Percentiles rank a stretch among this genome's conserved stretches.
phyloP scores from a whole-genome alignment of 2,329 filamentous ascomycete genomes.

The Beauveria sp. region DNA sequence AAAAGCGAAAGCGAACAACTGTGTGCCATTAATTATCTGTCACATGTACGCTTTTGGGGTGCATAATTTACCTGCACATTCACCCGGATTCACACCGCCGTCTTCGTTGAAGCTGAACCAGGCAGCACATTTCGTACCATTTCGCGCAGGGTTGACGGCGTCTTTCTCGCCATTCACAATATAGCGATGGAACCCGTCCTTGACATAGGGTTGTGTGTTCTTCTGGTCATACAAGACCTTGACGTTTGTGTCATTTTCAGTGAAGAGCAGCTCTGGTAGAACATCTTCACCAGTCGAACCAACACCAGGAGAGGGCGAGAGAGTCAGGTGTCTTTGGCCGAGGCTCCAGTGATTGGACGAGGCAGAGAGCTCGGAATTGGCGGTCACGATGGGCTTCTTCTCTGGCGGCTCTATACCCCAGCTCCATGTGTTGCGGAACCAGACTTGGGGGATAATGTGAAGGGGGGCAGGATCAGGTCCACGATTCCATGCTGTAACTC shows the following conservation, averaged over 20 bases:
- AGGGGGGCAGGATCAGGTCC: constrained; percentile 84
- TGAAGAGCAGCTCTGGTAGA: constrained; percentile 79
- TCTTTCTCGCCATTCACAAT: constrained; percentile 76
- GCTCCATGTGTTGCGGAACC: constrained; percentile 96
- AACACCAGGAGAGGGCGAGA: constrained; percentile 84
- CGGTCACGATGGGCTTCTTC: constrained; percentile 72
- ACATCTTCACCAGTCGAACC: constrained; percentile 75
- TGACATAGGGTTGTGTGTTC: constrained; percentile 80
- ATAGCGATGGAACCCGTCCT: constrained; percentile 87
- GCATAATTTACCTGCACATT: constrained; percentile 70
- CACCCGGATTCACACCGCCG: constrained; percentile 78
- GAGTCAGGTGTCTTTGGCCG: constrained; percentile 73
- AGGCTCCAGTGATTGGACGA: constrained; percentile 74
- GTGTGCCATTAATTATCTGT: constrained; percentile 4
- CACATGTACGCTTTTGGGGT: constrained; percentile 19
- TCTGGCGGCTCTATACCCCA: constrained; percentile 75
- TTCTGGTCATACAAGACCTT: constrained; percentile 66
- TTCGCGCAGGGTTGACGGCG: constrained; percentile 71
- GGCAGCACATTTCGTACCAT: constrained; percentile 81
- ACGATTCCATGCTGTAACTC: constrained; percentile 92
- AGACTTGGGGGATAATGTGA: constrained; percentile 89
- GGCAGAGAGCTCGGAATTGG: constrained; percentile 57
- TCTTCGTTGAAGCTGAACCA: constrained; percentile 91
- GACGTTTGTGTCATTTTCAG: constrained; percentile 91
- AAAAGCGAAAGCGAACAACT: constrained; percentile 88